Percentiles rank a stretch among this genome's conserved stretches.
These are phyloP conservation scores for Grosmannia serpens DNA, from an alignment of 2,329 filamentous ascomycete genomes.

Conservation along the genomic window DNA sequence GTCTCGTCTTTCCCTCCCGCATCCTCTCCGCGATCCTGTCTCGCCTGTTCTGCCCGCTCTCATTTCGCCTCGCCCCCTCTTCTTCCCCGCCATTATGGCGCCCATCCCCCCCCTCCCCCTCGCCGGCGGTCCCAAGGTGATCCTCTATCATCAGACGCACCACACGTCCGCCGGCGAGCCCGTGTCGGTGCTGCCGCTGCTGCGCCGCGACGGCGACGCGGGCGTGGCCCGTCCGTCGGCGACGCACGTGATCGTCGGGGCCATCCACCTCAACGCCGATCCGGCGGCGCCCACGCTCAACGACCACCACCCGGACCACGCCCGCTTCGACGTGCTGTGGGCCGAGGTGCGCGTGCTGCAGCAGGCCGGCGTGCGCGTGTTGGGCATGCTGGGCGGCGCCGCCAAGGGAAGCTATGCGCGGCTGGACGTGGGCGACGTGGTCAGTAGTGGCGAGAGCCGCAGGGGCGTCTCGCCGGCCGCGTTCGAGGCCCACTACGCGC, in stretches of 20 bases:
- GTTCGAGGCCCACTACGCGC: conserved; percentile 61
- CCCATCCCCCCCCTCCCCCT: not conserved
- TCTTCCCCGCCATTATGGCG: not conserved
- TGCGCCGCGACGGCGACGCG: conserved; percentile 16
- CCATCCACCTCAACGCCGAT: conserved; percentile 62
- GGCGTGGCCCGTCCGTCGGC: conserved; percentile 11
- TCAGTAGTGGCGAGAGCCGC: conserved; percentile 9
- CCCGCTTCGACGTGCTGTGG: conserved; percentile 56
- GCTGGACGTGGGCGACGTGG: conserved; percentile 31
- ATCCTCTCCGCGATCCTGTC: not conserved
- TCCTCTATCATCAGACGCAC: conserved; percentile 31
- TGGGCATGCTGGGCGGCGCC: conserved; percentile 73
- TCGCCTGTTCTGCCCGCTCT: not conserved
- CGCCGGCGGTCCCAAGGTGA: conserved; percentile 13
- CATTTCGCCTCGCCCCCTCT: not conserved
- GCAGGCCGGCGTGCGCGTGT: conserved; percentile 57
- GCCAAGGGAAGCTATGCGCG: conserved; percentile 58
- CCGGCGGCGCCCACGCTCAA: conserved; percentile 58
- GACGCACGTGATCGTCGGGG: conserved; percentile 70
- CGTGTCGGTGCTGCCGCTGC: conserved; percentile 29
- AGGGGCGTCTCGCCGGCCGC: conserved; percentile 18
- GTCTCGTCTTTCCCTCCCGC: not conserved
- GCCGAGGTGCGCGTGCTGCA: conserved; percentile 59
- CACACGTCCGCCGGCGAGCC: conserved; percentile 21
- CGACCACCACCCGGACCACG: conserved; percentile 54